Conservation (phyloP, 2,329 filamentous ascomycete genomes). For the Ophiostoma ulmi region DNA sequence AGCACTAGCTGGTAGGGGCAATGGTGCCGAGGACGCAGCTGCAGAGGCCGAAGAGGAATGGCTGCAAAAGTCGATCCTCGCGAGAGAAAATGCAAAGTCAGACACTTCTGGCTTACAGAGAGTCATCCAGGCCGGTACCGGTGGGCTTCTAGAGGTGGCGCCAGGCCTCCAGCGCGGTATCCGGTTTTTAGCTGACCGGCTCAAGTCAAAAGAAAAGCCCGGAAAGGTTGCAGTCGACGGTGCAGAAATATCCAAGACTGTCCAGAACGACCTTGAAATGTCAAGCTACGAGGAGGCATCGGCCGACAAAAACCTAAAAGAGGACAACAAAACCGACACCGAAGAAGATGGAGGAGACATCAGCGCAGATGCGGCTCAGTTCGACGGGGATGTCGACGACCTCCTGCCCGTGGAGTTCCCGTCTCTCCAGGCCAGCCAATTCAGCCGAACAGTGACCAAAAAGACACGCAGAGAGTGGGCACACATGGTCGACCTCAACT, state of each 20-base stretch:
- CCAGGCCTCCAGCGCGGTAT: conserved; percentile 79
- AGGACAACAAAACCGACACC: conserved; percentile 28
- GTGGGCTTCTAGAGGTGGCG: conserved; percentile 71
- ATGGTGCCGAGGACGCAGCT: conserved; percentile 61
- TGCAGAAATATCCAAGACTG: conserved; percentile 62
- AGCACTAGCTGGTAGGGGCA: background rate
- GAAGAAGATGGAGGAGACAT: conserved; percentile 5
- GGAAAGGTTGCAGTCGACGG: conserved; percentile 36
- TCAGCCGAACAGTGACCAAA: conserved; percentile 61
- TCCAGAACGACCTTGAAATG: conserved; percentile 57
- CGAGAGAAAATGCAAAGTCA: conserved; percentile 29
- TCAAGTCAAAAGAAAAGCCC: conserved; percentile 43
- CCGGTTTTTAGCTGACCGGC: conserved; percentile 58
- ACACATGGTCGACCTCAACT: conserved; percentile 94
- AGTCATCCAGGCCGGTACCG: conserved; percentile 75
- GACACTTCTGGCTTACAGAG: conserved; percentile 42
- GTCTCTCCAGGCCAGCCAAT: conserved; percentile 74
- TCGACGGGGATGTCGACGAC: conserved; percentile 62
- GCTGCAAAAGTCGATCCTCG: conserved; percentile 35
- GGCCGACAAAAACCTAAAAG: conserved; percentile 22
- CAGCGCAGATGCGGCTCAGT: conserved; percentile 18
- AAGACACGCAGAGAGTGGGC: conserved; percentile 86
- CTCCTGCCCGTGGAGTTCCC: conserved; percentile 90
- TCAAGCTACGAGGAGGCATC: conserved; percentile 35
- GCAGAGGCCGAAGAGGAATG: conserved; percentile 66